Base-by-base conservation (phyloP, 148 eudicot species). In the Drosera capensis region DNA sequence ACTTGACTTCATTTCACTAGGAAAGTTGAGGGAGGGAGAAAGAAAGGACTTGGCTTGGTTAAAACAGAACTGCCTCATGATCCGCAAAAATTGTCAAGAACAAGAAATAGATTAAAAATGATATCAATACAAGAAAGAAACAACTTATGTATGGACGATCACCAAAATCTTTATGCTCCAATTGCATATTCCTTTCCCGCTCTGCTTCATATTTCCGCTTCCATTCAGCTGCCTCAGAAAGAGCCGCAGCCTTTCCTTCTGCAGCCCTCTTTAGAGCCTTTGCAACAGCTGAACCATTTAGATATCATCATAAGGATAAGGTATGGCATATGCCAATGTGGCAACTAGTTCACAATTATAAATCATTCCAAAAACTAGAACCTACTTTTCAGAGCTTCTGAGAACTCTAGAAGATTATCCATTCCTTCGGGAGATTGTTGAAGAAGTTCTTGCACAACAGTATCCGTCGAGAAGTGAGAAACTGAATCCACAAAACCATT, bases 211-310 rank as follows among this genome's bases (percentile, higher is more conserved):
- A 90, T 70, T 78, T 90, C 8, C 99, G 93, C 61, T 90, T 90
- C 99, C 99, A 90, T 56, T 90, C 99, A 65, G 72, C 73, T 45
- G 95, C 99, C 62, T 90, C 99, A 42, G 87, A 81, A 68, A 78
- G 92, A 55, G 95, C 99, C 56, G 87, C 71, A 49, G 99, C 95
- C 71, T 90, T 90, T 20, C 87, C 99, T 74, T 90, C 99, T 19
- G 82, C 73, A 22, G 69, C 93, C 56, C 68, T 72, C 57, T 87
- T 75, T 31, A 90, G 65, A 47, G 82, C 78, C 76, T 84, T 90
- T 51, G 84, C 82, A 66, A 90, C 93, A 68, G 95, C 99, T 90
- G 48, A 54, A 66, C 47, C 20, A 59, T 49, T 9, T 17, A 47
- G 41, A 43, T 20, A 60, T 48, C 34, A 11, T 16, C 36, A 50